Base-by-base conservation (phyloP, 2,329 filamentous ascomycete genomes). In the Epichloe typhina region DNA sequence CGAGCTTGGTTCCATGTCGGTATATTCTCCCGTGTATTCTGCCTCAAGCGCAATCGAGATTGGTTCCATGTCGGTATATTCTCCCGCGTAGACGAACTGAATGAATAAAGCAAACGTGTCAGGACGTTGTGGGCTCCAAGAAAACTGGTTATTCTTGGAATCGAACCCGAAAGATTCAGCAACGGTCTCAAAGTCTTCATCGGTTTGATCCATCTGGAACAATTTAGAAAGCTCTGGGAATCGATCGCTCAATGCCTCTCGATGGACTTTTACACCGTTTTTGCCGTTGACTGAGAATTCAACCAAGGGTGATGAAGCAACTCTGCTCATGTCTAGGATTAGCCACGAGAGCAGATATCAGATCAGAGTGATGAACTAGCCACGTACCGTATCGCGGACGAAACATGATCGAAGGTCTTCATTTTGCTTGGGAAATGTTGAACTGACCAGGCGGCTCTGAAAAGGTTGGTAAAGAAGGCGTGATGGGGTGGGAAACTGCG, bases 401-500 rank as follows among this genome's bases (percentile, higher is more conserved):
- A 4, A 31, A 0, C 0, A 31, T 4, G 0, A 31, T 9, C 0
- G 31, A 31, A 31, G 0, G 1, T 0, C 31, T 31, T 0, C 31
- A 31, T 31, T 4, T 31, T 4, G 3, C 31, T 31, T 0, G 4
- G 31, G 9, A 31, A 31, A 11, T 4, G 9, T 31, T 31, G 8
- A 11, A 0, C 3, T 31, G 31, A 11, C 31, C 7, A 11, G 9
- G 31, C 3, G 11, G 31, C 31, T 31, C 9, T 31, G 31, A 11
- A 0, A 31, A 9, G 3, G 3, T 31, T 31, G 31, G 0, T 31
- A 4, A 31, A 31, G 31, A 11, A 31, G 31, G 0, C 8, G 31
- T 31, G 31, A 11, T 4, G 9, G 31, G 8, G 31, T 31, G 8
- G 8, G 3, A 31, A 31, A 31, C 26, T 31, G 26, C 0, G 8